A percentile compares a stretch with the other conserved stretches of the same genome.
phyloP scores from a whole-genome alignment of 2,329 filamentous ascomycete genomes.

The Pleoardoris graminearum region DNA sequence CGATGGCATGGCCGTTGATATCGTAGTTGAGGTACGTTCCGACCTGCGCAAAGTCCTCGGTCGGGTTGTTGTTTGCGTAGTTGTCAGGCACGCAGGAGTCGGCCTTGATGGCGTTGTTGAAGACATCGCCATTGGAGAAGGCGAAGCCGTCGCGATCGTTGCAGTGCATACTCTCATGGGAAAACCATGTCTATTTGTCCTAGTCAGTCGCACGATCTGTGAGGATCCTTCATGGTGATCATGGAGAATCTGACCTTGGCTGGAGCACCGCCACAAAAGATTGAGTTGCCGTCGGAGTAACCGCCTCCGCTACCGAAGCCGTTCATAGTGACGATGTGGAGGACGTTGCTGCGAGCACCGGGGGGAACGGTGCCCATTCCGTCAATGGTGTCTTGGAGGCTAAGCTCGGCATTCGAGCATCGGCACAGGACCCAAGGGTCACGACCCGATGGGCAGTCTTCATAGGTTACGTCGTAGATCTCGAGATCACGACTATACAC shows the following conservation, averaged over 20 bases:
- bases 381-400: conserved; percentile 10
- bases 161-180: conserved; percentile 13
- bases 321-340: conserved; percentile 12
- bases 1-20: conserved; percentile 12
- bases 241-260: too few species aligned
- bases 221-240: too few species aligned
- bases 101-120: conserved; percentile 12
- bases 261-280: conserved; percentile 10
- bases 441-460: conserved; percentile 11
- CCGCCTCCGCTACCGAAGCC: conserved; percentile 8
- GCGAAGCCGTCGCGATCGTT: conserved; percentile 8
- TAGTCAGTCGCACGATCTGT: too few species aligned
- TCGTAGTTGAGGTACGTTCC: conserved; percentile 15
- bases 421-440: conserved; percentile 17
- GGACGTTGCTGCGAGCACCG: conserved; percentile 15
- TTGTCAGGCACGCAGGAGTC: conserved; percentile 15
- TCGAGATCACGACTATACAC: conserved; percentile 15
- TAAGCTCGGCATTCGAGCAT: conserved; percentile 15
- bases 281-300: conserved; percentile 10
- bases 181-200: conserved; percentile 11
- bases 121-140: conserved; percentile 6
- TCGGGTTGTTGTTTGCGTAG: conserved; percentile 13
- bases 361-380: conserved; percentile 16
- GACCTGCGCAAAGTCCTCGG: conserved; percentile 17
- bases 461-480: conserved; percentile 15